Conservation (phyloP, 2,329 filamentous ascomycete genomes). For the Colletotrichum neosansevieriae region DNA sequence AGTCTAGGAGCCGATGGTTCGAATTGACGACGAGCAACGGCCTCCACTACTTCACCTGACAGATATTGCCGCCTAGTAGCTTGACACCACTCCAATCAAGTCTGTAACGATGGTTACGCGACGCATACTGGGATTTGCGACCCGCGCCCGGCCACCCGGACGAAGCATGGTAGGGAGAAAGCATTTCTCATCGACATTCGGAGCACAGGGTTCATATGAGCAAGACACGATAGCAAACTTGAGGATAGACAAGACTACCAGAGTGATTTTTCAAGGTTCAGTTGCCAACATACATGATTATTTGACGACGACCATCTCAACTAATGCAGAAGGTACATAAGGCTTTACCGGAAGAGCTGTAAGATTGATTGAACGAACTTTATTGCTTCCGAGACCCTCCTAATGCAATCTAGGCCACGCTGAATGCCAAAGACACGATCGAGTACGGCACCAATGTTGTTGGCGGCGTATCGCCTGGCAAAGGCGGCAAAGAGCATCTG, state of each 20-base stretch:
- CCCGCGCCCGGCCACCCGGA: not conserved
- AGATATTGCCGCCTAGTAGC: no score
- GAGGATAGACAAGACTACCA: constrained; percentile 44
- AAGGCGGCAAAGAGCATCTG: constrained; percentile 50
- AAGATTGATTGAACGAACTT: constrained; percentile 23
- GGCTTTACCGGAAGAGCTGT: constrained; percentile 55
- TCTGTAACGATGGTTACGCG: no score
- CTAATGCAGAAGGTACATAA: constrained; percentile 24
- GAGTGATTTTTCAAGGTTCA: constrained; percentile 53
- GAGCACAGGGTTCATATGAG: constrained; percentile 40
- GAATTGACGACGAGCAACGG: no score
- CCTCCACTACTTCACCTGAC: no score
- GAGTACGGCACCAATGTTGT: constrained; percentile 54
- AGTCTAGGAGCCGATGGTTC: no score
- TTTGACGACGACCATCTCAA: not conserved
- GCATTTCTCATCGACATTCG: not conserved
- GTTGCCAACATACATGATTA: no score
- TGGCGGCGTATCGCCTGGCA: constrained; percentile 54
- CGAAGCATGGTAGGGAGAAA: not conserved
- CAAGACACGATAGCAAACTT: constrained; percentile 48
- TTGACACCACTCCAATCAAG: no score
- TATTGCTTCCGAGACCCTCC: no score
- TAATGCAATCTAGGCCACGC: constrained; percentile 48
- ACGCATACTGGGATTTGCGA: no score
- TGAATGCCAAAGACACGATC: constrained; percentile 54